Evolutionary conservation across 2,329 filamentous ascomycete genomes (phyloP).

Genomic region (Neospermospora avenae): DNA sequence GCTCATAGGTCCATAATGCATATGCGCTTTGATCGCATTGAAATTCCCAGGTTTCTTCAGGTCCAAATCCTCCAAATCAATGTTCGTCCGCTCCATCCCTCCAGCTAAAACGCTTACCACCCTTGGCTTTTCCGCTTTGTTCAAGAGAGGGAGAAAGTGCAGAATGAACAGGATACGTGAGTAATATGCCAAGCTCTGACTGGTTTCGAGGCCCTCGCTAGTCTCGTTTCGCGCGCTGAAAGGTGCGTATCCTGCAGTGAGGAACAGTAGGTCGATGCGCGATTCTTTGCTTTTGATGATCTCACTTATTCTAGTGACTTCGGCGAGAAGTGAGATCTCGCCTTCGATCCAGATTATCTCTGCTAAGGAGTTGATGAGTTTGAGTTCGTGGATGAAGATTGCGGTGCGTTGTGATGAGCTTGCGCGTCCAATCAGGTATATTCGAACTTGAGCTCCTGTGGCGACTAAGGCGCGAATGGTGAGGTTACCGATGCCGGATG

Average conservation of each 20-base stretch:
- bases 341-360: conserved; percentile 20
- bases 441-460: conserved; percentile 38
- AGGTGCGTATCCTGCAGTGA: no score
- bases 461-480: conserved; percentile 44
- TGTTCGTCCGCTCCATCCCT: conserved; percentile 45
- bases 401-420: conserved; percentile 35
- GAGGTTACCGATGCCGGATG: conserved; percentile 48
- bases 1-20: conserved; percentile 46
- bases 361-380: conserved; percentile 37
- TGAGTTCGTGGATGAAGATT: conserved; percentile 37
- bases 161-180: no score
- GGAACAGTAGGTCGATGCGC: conserved; percentile 38
- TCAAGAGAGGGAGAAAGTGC: no score
- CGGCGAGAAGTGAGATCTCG: conserved; percentile 47
- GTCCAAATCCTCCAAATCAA: conserved; percentile 44
- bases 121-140: conserved; percentile 39
- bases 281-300: conserved; percentile 42
- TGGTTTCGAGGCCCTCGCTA: no score
- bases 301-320: conserved; percentile 45
- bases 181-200: no score
- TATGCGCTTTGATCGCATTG: conserved; percentile 37
- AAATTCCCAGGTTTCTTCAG: conserved; percentile 33
- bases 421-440: conserved; percentile 46
- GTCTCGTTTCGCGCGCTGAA: no score
- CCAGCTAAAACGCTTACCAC: conserved; percentile 52